Evolutionary conservation across 2,329 filamentous ascomycete species (phyloP).

Genomic region (Cladosporium sp.): DNA sequence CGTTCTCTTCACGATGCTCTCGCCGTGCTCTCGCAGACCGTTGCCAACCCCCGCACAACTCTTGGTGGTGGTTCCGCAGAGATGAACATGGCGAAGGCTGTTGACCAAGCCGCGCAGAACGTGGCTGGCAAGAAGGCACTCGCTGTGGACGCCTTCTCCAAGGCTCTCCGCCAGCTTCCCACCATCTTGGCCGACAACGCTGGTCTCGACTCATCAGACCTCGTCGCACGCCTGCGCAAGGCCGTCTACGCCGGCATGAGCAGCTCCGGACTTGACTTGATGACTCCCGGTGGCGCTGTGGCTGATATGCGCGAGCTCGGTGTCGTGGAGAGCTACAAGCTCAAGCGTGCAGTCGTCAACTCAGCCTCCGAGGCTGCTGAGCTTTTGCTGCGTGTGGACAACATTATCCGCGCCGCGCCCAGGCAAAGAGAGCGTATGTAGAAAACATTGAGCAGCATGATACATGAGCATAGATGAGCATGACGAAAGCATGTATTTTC

Average conservation of each 20-base stretch:
- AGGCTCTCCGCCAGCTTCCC: conserved; percentile 86
- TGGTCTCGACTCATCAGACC: conserved; percentile 89
- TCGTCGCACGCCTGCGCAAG: conserved; percentile 87
- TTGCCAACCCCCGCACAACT: conserved; percentile 90
- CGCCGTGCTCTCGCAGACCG: conserved; percentile 93
- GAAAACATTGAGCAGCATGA: conserved; percentile 29
- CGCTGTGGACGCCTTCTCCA: conserved; percentile 85
- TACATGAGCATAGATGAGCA: conserved; percentile 17
- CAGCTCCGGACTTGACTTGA: conserved; percentile 85
- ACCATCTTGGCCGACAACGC: conserved; percentile 98
- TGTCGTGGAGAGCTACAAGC: conserved; percentile 96
- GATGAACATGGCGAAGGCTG: conserved; percentile 99
- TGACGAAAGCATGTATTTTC: conserved; percentile 1
- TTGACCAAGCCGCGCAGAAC: conserved; percentile 88
- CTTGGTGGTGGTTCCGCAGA: conserved; percentile 94
- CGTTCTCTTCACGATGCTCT: conserved; percentile 93
- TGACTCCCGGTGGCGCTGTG: conserved; percentile 87
- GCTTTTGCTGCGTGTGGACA: conserved; percentile 90
- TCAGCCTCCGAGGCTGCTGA: conserved; percentile 96
- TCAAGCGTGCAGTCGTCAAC: conserved; percentile 96
- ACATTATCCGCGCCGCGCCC: conserved; percentile 94
- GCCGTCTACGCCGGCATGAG: conserved; percentile 93
- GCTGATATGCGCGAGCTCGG: conserved; percentile 94
- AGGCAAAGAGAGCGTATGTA: conserved; percentile 75
- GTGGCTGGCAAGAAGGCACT: conserved; percentile 96